Percentiles rank a stretch among this genome's conserved stretches.
These are phyloP conservation scores for Debaryomyces tyrocola DNA, from an alignment of 805 yeast genomes.

Conservation along the genomic window DNA sequence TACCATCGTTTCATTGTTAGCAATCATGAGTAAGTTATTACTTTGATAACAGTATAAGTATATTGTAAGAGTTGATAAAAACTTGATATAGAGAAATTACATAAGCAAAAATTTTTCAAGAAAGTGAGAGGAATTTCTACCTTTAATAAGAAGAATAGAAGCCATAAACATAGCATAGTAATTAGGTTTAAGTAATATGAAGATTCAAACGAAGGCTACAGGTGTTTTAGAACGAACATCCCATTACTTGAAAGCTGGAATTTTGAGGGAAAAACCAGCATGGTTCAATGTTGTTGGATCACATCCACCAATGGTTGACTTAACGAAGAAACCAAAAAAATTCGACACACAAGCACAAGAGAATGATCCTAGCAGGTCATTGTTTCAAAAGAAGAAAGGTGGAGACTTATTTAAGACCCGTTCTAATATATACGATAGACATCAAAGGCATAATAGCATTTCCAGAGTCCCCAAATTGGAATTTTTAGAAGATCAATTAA, in stretches of 20 bases:
- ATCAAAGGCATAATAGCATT: constrained; percentile 39
- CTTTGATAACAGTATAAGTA: too few relatives aligned
- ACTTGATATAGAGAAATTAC: background rate
- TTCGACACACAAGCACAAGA: constrained; percentile 23
- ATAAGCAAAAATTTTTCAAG: constrained; percentile 8
- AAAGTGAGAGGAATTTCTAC: background rate
- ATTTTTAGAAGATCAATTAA: constrained; percentile 75
- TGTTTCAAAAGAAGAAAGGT: constrained; percentile 18
- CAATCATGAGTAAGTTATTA: background rate
- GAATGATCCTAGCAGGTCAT: constrained; percentile 26
- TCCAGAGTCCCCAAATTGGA: constrained; percentile 53
- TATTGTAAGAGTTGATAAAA: too few relatives aligned
- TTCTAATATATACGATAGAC: constrained; percentile 32
- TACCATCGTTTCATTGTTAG: constrained; percentile 3
- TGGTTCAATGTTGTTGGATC: constrained; percentile 88
- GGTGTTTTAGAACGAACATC: constrained; percentile 81
- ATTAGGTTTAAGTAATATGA: constrained; percentile 36
- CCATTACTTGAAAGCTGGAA: constrained; percentile 67
- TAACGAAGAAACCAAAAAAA: constrained; percentile 46
- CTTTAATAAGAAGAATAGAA: too few relatives aligned
- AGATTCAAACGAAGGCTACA: constrained; percentile 68
- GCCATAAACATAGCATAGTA: background rate
- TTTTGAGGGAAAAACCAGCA: constrained; percentile 71
- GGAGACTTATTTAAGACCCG: constrained; percentile 47
- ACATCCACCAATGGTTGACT: constrained; percentile 74